Conservation (phyloP, 2,329 filamentous ascomycete species). For the Akanthomyces uredinophilus region DNA sequence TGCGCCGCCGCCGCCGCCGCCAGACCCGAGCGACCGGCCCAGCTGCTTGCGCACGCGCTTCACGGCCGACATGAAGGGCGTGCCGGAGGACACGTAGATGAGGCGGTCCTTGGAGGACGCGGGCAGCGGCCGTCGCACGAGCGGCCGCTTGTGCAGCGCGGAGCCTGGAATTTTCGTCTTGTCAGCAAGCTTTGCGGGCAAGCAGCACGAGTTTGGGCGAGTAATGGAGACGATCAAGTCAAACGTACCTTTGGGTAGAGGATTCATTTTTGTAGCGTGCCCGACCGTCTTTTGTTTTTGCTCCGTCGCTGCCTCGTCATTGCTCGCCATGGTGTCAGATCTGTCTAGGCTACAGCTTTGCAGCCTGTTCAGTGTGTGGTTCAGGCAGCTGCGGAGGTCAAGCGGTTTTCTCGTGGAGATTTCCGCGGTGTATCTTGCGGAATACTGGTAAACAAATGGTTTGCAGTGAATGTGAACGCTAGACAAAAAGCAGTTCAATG, state of each 20-base stretch:
- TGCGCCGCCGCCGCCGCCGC: conserved; percentile 26
- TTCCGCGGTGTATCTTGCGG: not conserved
- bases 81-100: conserved; percentile 61
- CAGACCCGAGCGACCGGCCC: conserved; percentile 39
- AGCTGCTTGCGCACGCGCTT: conserved; percentile 62
- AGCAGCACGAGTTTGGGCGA: not conserved
- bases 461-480: not conserved
- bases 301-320: not conserved
- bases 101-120: conserved; percentile 39
- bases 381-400: not conserved
- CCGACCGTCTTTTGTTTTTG: not conserved
- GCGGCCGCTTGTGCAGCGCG: conserved; percentile 45
- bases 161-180: conserved; percentile 31
- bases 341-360: not conserved
- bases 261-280: conserved; percentile 28
- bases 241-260: conserved; percentile 29
- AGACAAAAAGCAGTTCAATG: too few relatives aligned
- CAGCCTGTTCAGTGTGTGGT: not conserved
- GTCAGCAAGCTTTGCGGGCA: not conserved
- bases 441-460: not conserved
- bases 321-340: not conserved
- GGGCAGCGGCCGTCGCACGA: conserved; percentile 36
- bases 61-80: conserved; percentile 59
- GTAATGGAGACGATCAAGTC: not conserved
- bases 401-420: not conserved